These are phyloP conservation scores for Asterella californica DNA, from an alignment of 225 moss, liverwort and hornwort genomes.

Conservation along the genomic window DNA sequence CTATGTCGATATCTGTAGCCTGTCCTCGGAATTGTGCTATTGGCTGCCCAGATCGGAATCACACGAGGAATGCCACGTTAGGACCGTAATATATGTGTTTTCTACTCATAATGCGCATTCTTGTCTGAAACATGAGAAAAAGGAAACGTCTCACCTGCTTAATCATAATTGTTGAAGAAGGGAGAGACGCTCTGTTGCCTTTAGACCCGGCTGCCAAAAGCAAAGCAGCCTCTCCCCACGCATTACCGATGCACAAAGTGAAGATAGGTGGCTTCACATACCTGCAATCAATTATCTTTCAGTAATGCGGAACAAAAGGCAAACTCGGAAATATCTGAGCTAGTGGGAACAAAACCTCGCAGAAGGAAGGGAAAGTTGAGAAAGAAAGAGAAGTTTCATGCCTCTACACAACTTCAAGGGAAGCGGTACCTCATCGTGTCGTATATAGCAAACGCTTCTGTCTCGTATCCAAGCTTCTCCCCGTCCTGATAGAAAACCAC, in stretches of 20 bases:
- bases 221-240: slow-evolving; percentile 98
- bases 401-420: not conserved
- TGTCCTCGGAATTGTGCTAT: slow-evolving; percentile 99
- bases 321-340: not conserved
- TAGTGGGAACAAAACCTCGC: too few relatives aligned
- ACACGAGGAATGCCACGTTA: not conserved
- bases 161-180: slow-evolving; percentile 96
- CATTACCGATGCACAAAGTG: slow-evolving; percentile 91
- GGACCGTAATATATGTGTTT: not conserved
- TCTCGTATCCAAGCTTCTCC: slow-evolving; percentile 97
- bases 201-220: slow-evolving; percentile 92
- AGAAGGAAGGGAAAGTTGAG: too few relatives aligned
- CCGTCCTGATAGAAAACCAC: slow-evolving; percentile 59
- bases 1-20: slow-evolving; percentile 95
- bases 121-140: not conserved
- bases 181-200: slow-evolving; percentile 85
- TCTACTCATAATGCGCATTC: not conserved
- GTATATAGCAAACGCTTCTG: slow-evolving; percentile 97
- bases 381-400: not conserved
- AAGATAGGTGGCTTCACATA: slow-evolving; percentile 98
- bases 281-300: slow-evolving; percentile 28
- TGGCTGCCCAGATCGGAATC: slow-evolving; percentile 43
- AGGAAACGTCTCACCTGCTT: slow-evolving; percentile 53
- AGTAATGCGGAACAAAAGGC: not conserved
- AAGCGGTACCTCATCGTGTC: slow-evolving; percentile 78